These are phyloP conservation scores for Pisolithus orientalis DNA, from an alignment of 768 basidiomycete species.

Conservation along the genomic window DNA sequence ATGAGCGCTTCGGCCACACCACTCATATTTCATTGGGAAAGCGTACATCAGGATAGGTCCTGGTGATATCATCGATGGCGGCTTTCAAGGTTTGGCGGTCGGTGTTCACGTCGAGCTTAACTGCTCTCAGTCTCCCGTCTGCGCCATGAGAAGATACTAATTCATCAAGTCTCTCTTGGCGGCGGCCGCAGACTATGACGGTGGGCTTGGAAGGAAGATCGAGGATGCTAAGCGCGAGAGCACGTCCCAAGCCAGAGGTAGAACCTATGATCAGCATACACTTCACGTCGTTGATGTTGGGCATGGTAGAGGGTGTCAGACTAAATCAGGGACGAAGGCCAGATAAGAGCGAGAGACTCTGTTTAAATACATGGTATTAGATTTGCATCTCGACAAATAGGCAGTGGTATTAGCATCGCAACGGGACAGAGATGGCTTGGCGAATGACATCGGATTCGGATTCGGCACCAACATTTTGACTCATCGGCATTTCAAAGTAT, in stretches of 20 bases:
- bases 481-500: too few relatives aligned
- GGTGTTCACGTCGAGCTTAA: constrained; percentile 39
- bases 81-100: constrained; percentile 33
- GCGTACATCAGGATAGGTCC: constrained; percentile 44
- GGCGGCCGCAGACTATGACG: constrained; percentile 47
- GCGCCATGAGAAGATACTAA: constrained; percentile 26
- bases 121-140: constrained; percentile 32
- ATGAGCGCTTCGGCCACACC: background rate
- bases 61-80: constrained; percentile 35
- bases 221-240: constrained; percentile 45
- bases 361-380: too few relatives aligned
- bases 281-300: constrained; percentile 40
- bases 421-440: too few relatives aligned
- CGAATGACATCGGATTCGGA: too few relatives aligned
- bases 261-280: constrained; percentile 53
- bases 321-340: background rate
- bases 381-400: too few relatives aligned
- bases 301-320: constrained; percentile 9
- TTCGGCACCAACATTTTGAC: too few relatives aligned
- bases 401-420: too few relatives aligned
- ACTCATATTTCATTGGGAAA: background rate
- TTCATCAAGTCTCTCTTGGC: constrained; percentile 48
- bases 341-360: background rate
- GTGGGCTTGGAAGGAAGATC: constrained; percentile 41
- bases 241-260: constrained; percentile 52